A percentile compares a stretch with the other conserved stretches of the same genome.
These are phyloP conservation scores for Aspergillus fumigatus DNA, from an alignment of 2,329 filamentous ascomycete genomes.

Conservation along the genomic window DNA sequence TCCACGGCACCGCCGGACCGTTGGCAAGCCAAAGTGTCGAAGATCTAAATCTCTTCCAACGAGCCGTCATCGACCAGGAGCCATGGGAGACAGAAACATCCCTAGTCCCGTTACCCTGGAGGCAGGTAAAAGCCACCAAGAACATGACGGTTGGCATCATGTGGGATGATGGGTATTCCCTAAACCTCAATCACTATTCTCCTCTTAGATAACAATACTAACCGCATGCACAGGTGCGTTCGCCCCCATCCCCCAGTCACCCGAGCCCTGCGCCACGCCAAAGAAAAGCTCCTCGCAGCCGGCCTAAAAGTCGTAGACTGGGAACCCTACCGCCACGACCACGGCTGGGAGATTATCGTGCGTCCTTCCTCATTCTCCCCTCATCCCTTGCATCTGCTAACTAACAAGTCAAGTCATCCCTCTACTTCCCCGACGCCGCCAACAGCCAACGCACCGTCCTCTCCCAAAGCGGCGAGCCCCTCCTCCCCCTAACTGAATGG, in stretches of 20 bases:
- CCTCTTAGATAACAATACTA: not conserved
- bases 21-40: slow-evolving; percentile 24
- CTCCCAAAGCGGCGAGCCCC: slow-evolving; percentile 39
- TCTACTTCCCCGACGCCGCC: slow-evolving; percentile 48
- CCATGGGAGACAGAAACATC: slow-evolving; percentile 43
- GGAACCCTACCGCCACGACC: slow-evolving; percentile 31
- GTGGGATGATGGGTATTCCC: slow-evolving; percentile 54
- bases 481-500: slow-evolving; percentile 44
- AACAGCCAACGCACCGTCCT: slow-evolving; percentile 29
- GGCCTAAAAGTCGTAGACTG: slow-evolving; percentile 41
- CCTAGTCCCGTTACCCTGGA: slow-evolving; percentile 41
- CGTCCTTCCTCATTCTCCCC: not conserved
- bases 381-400: not conserved
- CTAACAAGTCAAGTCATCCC: slow-evolving; percentile 28
- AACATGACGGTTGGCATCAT: slow-evolving; percentile 52
- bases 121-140: slow-evolving; percentile 15
- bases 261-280: slow-evolving; percentile 31
- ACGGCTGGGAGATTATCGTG: slow-evolving; percentile 35
- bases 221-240: slow-evolving; percentile 41
- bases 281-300: slow-evolving; percentile 35
- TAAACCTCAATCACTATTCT: not conserved
- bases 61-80: slow-evolving; percentile 34
- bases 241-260: slow-evolving; percentile 62
- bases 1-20: slow-evolving; percentile 32
- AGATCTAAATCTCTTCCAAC: slow-evolving; percentile 37